Percentiles rank a stretch among this genome's conserved stretches.
phyloP scores from a whole-genome alignment of 495 filamentous ascomycete species.

The Cenococcum geophilum region DNA sequence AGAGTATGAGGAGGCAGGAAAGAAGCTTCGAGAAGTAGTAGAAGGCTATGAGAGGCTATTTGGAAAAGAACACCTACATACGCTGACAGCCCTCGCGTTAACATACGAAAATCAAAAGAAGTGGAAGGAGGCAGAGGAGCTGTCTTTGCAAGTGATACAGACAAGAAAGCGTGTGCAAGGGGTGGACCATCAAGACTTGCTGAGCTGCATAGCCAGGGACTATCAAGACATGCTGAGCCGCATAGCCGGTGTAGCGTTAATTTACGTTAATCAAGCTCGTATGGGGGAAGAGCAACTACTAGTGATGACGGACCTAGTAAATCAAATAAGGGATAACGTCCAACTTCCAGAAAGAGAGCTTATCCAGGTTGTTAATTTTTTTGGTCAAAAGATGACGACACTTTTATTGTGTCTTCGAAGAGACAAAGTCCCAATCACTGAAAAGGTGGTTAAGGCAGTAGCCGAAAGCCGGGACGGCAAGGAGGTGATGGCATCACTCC shows the following conservation, averaged over 20 bases:
- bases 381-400: not conserved
- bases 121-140: slow-evolving; percentile 3
- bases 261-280: too few species aligned
- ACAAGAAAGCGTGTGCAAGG: not conserved
- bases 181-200: not conserved
- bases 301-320: not conserved
- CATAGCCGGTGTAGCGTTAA: too few species aligned
- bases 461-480: not conserved
- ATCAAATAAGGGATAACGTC: not conserved
- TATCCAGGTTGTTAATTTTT: not conserved
- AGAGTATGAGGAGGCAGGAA: slow-evolving; percentile 25
- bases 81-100: not conserved
- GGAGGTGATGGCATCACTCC: slow-evolving; percentile 4
- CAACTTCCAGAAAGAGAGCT: slow-evolving; percentile 3
- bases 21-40: slow-evolving; percentile 23
- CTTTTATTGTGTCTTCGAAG: slow-evolving; percentile 16
- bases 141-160: slow-evolving; percentile 6
- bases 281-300: not conserved
- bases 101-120: not conserved
- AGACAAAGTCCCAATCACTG: slow-evolving; percentile 17
- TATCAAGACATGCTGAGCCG: not conserved
- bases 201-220: slow-evolving; percentile 1
- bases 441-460: slow-evolving; percentile 2
- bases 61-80: not conserved
- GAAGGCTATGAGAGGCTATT: not conserved